These are phyloP conservation scores for Candida smagusa DNA, from an alignment of 1,139 yeast species.

Conservation along the genomic window DNA sequence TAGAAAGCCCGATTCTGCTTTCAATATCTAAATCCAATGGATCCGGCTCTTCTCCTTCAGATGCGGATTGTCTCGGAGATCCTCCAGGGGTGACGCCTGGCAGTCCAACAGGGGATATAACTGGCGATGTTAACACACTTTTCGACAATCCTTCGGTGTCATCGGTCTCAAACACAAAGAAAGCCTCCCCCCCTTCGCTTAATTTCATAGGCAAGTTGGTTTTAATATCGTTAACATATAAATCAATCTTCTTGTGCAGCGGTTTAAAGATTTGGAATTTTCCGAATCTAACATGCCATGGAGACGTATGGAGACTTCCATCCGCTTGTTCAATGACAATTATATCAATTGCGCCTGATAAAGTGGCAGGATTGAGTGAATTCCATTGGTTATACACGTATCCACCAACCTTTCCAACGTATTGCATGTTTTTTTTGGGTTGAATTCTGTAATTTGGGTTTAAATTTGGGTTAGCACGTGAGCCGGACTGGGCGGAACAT, in stretches of 20 bases:
- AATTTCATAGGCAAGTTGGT: slow-evolving; percentile 92
- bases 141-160: slow-evolving; percentile 59
- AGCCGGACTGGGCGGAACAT: background rate
- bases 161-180: slow-evolving; percentile 88
- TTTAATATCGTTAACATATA: slow-evolving; percentile 76
- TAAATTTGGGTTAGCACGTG: background rate
- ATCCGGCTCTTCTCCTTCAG: slow-evolving; percentile 23
- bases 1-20: slow-evolving; percentile 3
- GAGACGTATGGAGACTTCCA: slow-evolving; percentile 82
- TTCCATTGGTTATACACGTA: slow-evolving; percentile 97
- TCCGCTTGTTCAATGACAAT: slow-evolving; percentile 92
- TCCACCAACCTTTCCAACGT: slow-evolving; percentile 93
- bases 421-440: slow-evolving; percentile 59
- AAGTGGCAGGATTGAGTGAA: slow-evolving; percentile 91
- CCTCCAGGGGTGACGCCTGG: slow-evolving; percentile 52
- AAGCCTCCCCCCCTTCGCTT: slow-evolving; percentile 98
- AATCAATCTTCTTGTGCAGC: slow-evolving; percentile 91
- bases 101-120: slow-evolving; percentile 74
- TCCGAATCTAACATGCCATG: slow-evolving; percentile 96
- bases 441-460: background rate
- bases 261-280: slow-evolving; percentile 90
- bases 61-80: slow-evolving; percentile 7
- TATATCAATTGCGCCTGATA: slow-evolving; percentile 96
- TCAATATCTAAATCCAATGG: slow-evolving; percentile 25
- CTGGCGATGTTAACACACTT: slow-evolving; percentile 87